Percentiles rank a stretch among this genome's conserved stretches.
Conservation (phyloP, 2,329 filamentous ascomycete genomes). For the Myotisia sp. region DNA sequence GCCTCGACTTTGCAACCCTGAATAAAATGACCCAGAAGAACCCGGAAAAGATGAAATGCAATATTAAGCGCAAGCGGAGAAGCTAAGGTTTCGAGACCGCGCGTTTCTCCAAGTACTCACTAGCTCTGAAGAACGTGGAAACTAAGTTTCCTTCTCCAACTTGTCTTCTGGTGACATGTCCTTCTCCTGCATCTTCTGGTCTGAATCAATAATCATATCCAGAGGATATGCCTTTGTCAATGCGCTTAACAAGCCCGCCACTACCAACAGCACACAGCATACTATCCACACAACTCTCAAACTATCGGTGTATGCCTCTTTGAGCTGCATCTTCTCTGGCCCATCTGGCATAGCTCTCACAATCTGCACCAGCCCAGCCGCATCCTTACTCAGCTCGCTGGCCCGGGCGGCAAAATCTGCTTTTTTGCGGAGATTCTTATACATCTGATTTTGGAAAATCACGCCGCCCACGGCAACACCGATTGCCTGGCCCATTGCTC, state of each 20-base stretch:
- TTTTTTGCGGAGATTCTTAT: conserved; percentile 35
- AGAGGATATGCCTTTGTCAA: conserved; percentile 39
- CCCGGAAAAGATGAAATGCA: no score
- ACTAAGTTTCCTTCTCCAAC: neutral
- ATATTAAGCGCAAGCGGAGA: no score
- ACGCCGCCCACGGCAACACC: conserved; percentile 55
- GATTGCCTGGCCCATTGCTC: conserved; percentile 49
- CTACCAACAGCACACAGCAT: conserved; percentile 38
- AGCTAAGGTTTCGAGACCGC: no score
- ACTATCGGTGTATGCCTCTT: conserved; percentile 41
- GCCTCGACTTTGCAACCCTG: no score
- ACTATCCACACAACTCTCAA: conserved; percentile 44
- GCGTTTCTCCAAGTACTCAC: no score
- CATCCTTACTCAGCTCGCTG: conserved; percentile 40
- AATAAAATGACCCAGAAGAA: no score
- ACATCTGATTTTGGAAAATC: conserved; percentile 54
- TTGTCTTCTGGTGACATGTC: no score
- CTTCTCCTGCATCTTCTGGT: conserved; percentile 35
- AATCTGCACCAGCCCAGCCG: conserved; percentile 44
- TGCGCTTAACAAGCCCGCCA: conserved; percentile 39
- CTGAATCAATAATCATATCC: conserved; percentile 33
- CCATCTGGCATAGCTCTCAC: conserved; percentile 41
- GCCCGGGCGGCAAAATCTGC: conserved; percentile 37
- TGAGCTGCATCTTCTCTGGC: conserved; percentile 29
- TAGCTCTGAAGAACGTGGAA: no score